Conservation (phyloP, 352 stramenopile genomes). For the Phytopythium delawarense region DNA sequence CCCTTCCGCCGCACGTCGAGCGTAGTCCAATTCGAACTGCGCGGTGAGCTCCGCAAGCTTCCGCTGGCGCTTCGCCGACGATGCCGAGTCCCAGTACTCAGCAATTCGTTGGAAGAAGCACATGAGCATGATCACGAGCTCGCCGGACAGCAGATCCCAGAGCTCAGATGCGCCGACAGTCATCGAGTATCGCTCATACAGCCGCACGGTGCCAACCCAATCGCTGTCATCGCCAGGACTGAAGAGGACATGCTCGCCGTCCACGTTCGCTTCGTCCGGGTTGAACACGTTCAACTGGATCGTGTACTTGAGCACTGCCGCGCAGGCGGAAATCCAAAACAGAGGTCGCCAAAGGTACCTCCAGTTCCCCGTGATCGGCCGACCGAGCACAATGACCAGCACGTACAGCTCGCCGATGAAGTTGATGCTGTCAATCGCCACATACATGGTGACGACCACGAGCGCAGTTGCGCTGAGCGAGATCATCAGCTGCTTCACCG, state of each 20-base stretch:
- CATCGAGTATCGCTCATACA: slow-evolving; percentile 35
- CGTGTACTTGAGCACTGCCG: slow-evolving; percentile 53
- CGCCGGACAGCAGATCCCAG: slow-evolving; percentile 46
- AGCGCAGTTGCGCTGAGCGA: slow-evolving; percentile 66
- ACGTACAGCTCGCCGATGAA: slow-evolving; percentile 67
- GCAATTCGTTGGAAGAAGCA: slow-evolving; percentile 67
- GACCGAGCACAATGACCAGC: slow-evolving; percentile 49
- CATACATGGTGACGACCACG: slow-evolving; percentile 66
- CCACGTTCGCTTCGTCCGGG: slow-evolving; percentile 15
- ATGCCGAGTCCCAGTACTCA: slow-evolving; percentile 64
- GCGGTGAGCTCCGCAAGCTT: slow-evolving; percentile 32
- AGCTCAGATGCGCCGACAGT: slow-evolving; percentile 29
- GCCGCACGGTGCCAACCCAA: slow-evolving; percentile 50
- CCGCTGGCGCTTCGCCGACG: slow-evolving; percentile 25
- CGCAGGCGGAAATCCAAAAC: slow-evolving; percentile 68
- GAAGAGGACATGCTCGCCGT: slow-evolving; percentile 27
- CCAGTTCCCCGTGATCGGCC: slow-evolving; percentile 54
- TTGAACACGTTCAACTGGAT: slow-evolving; percentile 66
- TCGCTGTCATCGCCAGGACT: slow-evolving; percentile 47
- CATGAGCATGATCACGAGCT: slow-evolving; percentile 71
- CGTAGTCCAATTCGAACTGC: slow-evolving; percentile 48
- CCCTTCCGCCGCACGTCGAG: slow-evolving; percentile 34
- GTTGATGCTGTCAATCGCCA: slow-evolving; percentile 55
- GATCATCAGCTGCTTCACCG: slow-evolving; percentile 57
- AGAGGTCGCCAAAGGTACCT: slow-evolving; percentile 73